These are phyloP conservation scores for Pelargonium myrrhifolium DNA, from an alignment of 441 rosid genomes.

Conservation along the genomic window DNA sequence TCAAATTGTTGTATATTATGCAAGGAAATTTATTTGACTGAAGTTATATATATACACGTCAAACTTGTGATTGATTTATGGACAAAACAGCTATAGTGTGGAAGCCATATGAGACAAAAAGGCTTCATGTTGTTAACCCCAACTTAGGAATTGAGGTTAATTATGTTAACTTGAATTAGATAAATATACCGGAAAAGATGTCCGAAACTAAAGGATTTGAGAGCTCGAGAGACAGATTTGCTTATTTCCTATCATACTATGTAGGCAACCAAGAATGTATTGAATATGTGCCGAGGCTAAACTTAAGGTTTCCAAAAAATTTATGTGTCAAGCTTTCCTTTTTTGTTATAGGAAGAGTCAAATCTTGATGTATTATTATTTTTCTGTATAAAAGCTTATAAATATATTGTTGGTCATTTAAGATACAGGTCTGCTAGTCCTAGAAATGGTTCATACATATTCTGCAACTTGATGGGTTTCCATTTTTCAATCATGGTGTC, in stretches of 20 bases:
- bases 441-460: background rate
- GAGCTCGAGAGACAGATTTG: background rate
- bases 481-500: background rate
- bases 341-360: background rate
- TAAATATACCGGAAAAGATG: background rate
- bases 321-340: background rate
- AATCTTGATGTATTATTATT: background rate
- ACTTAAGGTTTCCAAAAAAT: no score
- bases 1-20: background rate
- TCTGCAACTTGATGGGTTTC: constrained; percentile 4
- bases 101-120: background rate
- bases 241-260: background rate
- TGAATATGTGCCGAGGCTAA: background rate
- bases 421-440: background rate
- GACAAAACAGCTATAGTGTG: background rate
- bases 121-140: constrained; percentile 1
- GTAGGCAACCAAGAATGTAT: background rate
- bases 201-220: background rate
- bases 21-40: background rate
- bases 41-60: background rate
- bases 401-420: background rate
- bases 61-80: background rate
- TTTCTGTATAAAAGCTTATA: background rate
- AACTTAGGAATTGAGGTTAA: background rate
- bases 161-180: background rate